phyloP scores from a whole-genome alignment of 106 monocot genomes.

The Allium cepa region DNA sequence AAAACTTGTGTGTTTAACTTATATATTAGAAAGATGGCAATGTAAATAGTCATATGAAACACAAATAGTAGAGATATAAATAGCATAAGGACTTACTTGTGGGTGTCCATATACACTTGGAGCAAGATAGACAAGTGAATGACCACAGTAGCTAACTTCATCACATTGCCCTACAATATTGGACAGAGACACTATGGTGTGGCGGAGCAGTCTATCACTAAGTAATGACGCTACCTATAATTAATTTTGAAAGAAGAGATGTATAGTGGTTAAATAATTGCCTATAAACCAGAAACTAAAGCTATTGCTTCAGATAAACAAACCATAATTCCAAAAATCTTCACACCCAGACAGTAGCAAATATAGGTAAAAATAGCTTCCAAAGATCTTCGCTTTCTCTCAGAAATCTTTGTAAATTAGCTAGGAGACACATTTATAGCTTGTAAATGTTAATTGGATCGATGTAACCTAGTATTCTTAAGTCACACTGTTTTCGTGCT shows the following conservation, averaged over 20 bases:
- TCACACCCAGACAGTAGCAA: constrained; percentile 23
- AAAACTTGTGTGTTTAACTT: too few relatives aligned
- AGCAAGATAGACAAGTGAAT: constrained; percentile 69
- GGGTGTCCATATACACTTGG: constrained; percentile 79
- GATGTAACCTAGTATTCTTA: too few relatives aligned
- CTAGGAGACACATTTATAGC: too few relatives aligned
- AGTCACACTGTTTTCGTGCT: too few relatives aligned
- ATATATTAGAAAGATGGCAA: too few relatives aligned
- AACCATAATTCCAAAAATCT: constrained; percentile 68
- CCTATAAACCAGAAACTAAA: too few relatives aligned
- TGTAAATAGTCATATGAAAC: too few relatives aligned
- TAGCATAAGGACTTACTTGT: constrained; percentile 35
- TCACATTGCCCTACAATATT: constrained; percentile 67
- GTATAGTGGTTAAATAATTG: not conserved
- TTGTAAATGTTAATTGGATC: too few relatives aligned
- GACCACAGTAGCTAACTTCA: constrained; percentile 51
- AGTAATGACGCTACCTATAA: constrained; percentile 36
- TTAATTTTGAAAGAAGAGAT: not conserved
- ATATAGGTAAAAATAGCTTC: constrained; percentile 48
- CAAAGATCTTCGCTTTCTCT: constrained; percentile 59
- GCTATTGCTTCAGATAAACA: not conserved
- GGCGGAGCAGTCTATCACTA: constrained; percentile 26
- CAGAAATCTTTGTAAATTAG: constrained; percentile 18
- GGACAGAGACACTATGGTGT: constrained; percentile 81
- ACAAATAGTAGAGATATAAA: too few relatives aligned